Conservation (phyloP, 1,284 basidiomycete genomes). For the Ustilago loliicola region DNA sequence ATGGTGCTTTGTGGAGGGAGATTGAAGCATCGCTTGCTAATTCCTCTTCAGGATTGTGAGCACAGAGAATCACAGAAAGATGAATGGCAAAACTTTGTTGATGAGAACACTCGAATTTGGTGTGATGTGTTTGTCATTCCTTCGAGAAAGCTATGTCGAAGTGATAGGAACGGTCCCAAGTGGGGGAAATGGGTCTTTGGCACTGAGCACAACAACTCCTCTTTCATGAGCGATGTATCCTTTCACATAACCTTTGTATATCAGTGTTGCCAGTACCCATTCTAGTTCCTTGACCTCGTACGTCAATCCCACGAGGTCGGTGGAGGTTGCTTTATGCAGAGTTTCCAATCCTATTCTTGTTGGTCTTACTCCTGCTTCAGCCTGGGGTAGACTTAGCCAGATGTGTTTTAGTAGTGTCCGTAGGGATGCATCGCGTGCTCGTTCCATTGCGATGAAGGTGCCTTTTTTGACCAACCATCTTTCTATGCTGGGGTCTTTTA, state of each 20-base stretch:
- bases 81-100: no score
- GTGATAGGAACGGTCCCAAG: constrained; percentile 20
- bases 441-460: constrained; percentile 86
- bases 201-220: constrained; percentile 89
- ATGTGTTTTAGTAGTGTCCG: constrained; percentile 86
- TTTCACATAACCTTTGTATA: constrained; percentile 89
- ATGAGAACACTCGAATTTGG: no score
- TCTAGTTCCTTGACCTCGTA: constrained; percentile 84
- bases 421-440: constrained; percentile 86
- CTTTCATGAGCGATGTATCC: constrained; percentile 97
- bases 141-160: constrained; percentile 9
- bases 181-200: constrained; percentile 83
- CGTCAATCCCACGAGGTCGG: constrained; percentile 39
- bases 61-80: no score
- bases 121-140: constrained; percentile 63
- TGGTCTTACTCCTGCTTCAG: not conserved
- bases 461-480: constrained; percentile 84
- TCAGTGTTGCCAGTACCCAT: constrained; percentile 89
- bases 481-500: constrained; percentile 75
- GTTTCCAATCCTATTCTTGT: constrained; percentile 50
- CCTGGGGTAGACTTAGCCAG: constrained; percentile 73
- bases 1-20: constrained; percentile 42
- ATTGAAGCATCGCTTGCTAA: constrained; percentile 26
- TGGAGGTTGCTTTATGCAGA: constrained; percentile 43
- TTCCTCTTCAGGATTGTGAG: constrained; percentile 62